Evolutionary conservation across 2,329 filamentous ascomycete species (phyloP), one percentile per base, ranked within the genome.

Genomic region (Arthroderma sp.): DNA sequence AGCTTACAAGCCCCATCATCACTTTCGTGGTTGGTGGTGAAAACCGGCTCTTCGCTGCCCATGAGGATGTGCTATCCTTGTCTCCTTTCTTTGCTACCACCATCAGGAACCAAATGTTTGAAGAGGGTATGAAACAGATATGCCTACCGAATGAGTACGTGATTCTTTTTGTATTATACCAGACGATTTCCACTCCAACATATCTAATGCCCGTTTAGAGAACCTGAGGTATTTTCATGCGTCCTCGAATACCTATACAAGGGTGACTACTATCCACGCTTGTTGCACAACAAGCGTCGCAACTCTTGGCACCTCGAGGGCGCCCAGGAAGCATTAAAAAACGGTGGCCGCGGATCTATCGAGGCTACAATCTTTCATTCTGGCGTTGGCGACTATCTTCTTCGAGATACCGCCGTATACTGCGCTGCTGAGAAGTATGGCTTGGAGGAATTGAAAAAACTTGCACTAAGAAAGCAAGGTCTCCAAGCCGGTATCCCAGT

Each of bases 211-310:
- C 48, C 41, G 6, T 59, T 72, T 77, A 82, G 84, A 74, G 86
- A 94, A 71, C 86, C 88, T 55, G 87, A 94, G 72, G 77, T 93
- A 65, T 85, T 95, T 68, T 93, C 86, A 63, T 88, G 83, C 59
- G 74, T 95, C 58, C 86, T 95, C 70, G 88, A 95, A 72, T 95
- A 88, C 66, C 79, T 95, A 54, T 95, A 95, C 81, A 94, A 93
- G 73, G 86, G 85, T 54, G 87, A 94, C 74, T 94, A 94, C 70
- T 91, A 84, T 66, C 88, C 88, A 46, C 84, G 86, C 65, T 74
- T 95, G 69, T 62, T 94, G 56, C 85, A 86, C 66, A 84, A 85
- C 76, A 86, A 84, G 74, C 80, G 81, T 65, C 82, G 79, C 62
- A 82, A 85, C 72, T 83, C 82, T 70, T 94, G 85, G 84, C 80